phyloP scores from a whole-genome alignment of 129 eudicot species.

The Saussurea involucrata region DNA sequence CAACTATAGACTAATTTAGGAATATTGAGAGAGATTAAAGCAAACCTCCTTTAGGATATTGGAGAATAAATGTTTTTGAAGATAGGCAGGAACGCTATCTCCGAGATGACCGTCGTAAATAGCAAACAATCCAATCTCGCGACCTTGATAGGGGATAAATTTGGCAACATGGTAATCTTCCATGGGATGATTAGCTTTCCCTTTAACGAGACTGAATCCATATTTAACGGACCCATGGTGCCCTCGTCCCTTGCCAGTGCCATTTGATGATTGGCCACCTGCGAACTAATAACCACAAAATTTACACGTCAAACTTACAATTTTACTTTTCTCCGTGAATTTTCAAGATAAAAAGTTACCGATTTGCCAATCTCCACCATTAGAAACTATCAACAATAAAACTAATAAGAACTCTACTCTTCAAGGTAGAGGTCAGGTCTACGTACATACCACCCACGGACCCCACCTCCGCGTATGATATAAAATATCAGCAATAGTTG shows the following conservation, averaged over 20 bases:
- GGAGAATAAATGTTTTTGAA: constrained; percentile 70
- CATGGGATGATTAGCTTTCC: constrained; percentile 93
- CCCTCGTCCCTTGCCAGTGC: constrained; percentile 83
- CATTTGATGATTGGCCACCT: constrained; percentile 47
- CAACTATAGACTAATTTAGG: neutral
- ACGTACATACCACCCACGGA: neutral
- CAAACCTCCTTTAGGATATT: constrained; percentile 77
- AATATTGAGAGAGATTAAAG: neutral
- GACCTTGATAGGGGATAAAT: constrained; percentile 51
- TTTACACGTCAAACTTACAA: neutral
- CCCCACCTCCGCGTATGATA: neutral
- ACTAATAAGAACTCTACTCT: neutral
- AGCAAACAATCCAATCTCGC: constrained; percentile 79
- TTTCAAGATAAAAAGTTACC: neutral
- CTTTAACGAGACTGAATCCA: constrained; percentile 75
- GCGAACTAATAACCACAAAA: constrained; percentile 30
- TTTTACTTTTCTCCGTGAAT: neutral
- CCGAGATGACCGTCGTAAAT: constrained; percentile 88
- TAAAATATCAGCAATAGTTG: neutral
- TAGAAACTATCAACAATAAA: neutral
- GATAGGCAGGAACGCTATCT: constrained; percentile 69
- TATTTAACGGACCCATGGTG: constrained; percentile 50
- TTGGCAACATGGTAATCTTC: constrained; percentile 91
- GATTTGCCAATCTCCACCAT: neutral
- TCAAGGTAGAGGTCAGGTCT: neutral